These are phyloP conservation scores for Leishmania arabica DNA, from an alignment of 208 protist species.

Conservation along the genomic window DNA sequence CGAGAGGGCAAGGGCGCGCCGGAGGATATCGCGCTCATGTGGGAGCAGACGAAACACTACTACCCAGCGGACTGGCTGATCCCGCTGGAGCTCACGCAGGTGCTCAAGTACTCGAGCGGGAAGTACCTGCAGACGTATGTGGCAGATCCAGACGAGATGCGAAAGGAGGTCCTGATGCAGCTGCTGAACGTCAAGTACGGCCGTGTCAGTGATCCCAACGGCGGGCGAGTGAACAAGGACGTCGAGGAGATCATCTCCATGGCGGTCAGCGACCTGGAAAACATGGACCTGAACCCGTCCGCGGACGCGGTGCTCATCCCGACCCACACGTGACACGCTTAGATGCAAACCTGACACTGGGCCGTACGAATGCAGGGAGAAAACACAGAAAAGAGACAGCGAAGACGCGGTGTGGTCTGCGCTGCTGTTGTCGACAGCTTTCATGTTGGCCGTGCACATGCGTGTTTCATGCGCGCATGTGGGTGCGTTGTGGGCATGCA, in stretches of 20 bases:
- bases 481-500: not conserved
- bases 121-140: slow-evolving; percentile 82
- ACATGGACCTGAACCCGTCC: slow-evolving; percentile 64
- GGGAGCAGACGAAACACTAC: slow-evolving; percentile 86
- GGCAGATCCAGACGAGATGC: slow-evolving; percentile 76
- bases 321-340: slow-evolving; percentile 56
- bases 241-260: slow-evolving; percentile 87
- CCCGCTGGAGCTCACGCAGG: slow-evolving; percentile 82
- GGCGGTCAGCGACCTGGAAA: slow-evolving; percentile 78
- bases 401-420: no score
- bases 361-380: not conserved
- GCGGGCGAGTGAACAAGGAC: slow-evolving; percentile 70
- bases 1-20: slow-evolving; percentile 73
- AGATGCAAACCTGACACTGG: not conserved
- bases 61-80: slow-evolving; percentile 88
- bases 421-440: not conserved
- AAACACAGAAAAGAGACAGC: not conserved
- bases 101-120: slow-evolving; percentile 85
- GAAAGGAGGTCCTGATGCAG: slow-evolving; percentile 84
- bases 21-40: slow-evolving; percentile 80
- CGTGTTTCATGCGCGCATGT: not conserved
- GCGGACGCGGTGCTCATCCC: slow-evolving; percentile 61
- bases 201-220: slow-evolving; percentile 66
- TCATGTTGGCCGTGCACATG: not conserved
- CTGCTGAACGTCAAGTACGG: slow-evolving; percentile 82